Evolutionary conservation across 2,329 filamentous ascomycete species (phyloP).

Genomic region (Cordyceps javanica): DNA sequence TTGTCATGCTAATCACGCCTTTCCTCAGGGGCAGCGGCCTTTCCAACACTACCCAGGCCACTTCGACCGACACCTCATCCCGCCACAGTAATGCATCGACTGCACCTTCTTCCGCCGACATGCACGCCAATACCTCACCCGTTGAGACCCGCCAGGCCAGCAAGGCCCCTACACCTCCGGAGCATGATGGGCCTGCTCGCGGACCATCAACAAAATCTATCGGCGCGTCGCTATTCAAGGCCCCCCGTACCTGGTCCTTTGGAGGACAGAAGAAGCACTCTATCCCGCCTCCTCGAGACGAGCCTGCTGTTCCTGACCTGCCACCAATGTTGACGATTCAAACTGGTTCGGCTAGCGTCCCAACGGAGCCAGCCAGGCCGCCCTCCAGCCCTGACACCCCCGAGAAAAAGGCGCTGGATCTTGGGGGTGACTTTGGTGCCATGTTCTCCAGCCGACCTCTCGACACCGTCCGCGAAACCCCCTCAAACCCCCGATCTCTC

Average conservation of each 20-base stretch:
- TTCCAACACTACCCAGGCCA: conserved; percentile 55
- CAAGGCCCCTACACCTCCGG: conserved; percentile 35
- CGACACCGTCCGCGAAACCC: conserved; percentile 38
- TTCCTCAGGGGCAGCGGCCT: conserved; percentile 49
- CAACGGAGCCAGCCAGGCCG: conserved; percentile 25
- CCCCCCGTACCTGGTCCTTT: conserved; percentile 55
- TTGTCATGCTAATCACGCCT: conserved; percentile 16
- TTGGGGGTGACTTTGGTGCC: conserved; percentile 52
- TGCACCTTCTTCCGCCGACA: conserved; percentile 50
- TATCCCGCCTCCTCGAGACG: conserved; percentile 23
- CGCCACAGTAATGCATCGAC: conserved; percentile 58
- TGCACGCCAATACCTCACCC: conserved; percentile 18
- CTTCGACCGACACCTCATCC: conserved; percentile 54
- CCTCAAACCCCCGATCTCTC: conserved; percentile 36
- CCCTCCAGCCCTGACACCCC: conserved; percentile 49
- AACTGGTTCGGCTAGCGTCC: conserved; percentile 2
- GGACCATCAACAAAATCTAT: conserved; percentile 37
- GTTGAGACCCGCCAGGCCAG: conserved; percentile 28
- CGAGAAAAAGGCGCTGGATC: conserved; percentile 41
- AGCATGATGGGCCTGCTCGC: conserved; percentile 5
- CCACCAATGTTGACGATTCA: conserved; percentile 32
- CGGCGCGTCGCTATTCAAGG: conserved; percentile 47
- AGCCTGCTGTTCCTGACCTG: conserved; percentile 26
- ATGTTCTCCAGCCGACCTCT: conserved; percentile 48
- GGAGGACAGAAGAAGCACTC: conserved; percentile 47